Conservation (phyloP, 2,329 filamentous ascomycete genomes). For the Hypomyces perniciosus region DNA sequence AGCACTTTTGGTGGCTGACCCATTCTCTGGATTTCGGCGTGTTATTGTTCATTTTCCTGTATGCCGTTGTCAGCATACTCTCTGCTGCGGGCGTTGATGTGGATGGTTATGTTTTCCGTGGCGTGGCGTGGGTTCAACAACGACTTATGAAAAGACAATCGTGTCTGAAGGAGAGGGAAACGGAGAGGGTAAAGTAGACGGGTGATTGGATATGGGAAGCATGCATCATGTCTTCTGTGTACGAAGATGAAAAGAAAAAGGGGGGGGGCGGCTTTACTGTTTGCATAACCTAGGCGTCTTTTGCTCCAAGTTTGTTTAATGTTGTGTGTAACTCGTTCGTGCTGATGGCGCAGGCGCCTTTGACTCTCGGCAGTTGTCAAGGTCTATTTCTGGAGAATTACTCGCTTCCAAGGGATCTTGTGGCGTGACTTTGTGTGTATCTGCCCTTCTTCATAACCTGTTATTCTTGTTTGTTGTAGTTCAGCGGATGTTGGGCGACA, state of each 20-base stretch:
- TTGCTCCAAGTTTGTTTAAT: too few species aligned
- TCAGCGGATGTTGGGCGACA: too few species aligned
- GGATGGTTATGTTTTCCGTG: slow-evolving; percentile 21
- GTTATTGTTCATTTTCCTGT: slow-evolving; percentile 26
- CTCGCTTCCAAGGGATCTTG: too few species aligned
- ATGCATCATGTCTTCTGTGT: slow-evolving; percentile 2
- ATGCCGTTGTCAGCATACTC: slow-evolving; percentile 21
- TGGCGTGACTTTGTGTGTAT: too few species aligned
- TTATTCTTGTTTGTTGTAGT: too few species aligned
- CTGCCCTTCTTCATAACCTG: too few species aligned
- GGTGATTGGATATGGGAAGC: slow-evolving; percentile 18
- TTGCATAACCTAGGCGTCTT: not conserved
- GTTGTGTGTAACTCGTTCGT: too few species aligned
- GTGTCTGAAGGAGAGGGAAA: slow-evolving; percentile 11
- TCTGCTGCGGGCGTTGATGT: slow-evolving; percentile 30
- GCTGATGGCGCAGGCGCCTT: too few species aligned
- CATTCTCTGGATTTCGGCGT: slow-evolving; percentile 64
- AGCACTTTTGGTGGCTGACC: slow-evolving; percentile 91
- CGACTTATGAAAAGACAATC: slow-evolving; percentile 9
- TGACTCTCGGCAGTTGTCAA: too few species aligned
- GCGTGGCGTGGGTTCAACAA: slow-evolving; percentile 15
- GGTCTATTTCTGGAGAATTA: too few species aligned
- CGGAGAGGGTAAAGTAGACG: slow-evolving; percentile 15
- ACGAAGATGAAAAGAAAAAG: not conserved
- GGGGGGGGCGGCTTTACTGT: not conserved